Base-by-base conservation (phyloP, 768 basidiomycete species). In the Omphalotus guepiniiformis region DNA sequence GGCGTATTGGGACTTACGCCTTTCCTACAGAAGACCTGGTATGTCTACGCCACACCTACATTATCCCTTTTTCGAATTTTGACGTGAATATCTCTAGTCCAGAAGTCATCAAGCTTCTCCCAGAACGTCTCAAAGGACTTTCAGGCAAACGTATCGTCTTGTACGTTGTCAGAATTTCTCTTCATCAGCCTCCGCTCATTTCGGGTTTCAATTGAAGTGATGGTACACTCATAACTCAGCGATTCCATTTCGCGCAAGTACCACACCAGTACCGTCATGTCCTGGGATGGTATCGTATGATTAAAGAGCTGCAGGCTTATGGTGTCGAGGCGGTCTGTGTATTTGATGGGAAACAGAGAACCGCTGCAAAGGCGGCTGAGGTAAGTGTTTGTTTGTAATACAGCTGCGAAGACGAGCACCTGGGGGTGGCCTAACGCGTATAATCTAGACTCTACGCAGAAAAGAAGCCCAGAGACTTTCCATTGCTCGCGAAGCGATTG, bases 141-240 rank as follows among this genome's bases (percentile, higher is more conserved):
- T 55, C 65, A 25, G 88, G 85, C 40, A 88, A 82, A 67, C 84
- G 68, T 25, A 69, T 93, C 43, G 85, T 85, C 42, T 79, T 93
- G 89, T 91, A 64, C 63, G 79, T 29, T 22, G 32, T n/a, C 43
- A 39, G 49, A 49, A 37, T 46, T 21, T n/a, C 32, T 22, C 48
- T 23, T 40, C 22, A 44, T 49, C 34, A 32, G 40, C 48, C 35
- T 13, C 42, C 19, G 9, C 39, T 2, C 21, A 30, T 8, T 23
- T 42, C 9, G 22, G 21, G 32, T 39, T 45, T 18, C 43, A 8
- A 41, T 56, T 92, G 90, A 36, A n/a, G n/a, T n/a, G 90, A 93
- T 73, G 90, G 83, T 38, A 93, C 89, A 6, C 82, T 93, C 48
- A 75, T 93, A 58, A 93, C 89, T 0, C 88, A 89, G 58, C 79